Base-by-base conservation (phyloP, 202 grass and related monocot species). In the Carex arenaria region DNA sequence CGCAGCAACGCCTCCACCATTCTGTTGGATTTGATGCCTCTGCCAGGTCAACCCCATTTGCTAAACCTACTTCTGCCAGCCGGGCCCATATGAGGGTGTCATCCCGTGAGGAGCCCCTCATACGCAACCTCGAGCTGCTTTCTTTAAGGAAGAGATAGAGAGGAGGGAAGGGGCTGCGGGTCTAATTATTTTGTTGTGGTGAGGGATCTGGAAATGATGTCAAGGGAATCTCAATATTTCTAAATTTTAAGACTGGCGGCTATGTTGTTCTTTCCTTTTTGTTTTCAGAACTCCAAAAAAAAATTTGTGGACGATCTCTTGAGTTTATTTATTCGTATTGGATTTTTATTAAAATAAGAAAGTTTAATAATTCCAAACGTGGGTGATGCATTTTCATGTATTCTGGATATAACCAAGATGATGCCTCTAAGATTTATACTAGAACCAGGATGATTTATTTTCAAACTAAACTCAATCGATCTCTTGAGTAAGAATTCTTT, bases 101-200 rank as follows among this genome's bases (percentile, higher is more conserved):
- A 36, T 82, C 68, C 45, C 42, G 64, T 49, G 90, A 91, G 36
- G 95, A 97, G 30, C 79, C 89, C 75, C 83, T 84, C 31, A 43
- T 89, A 38, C 83, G 92, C 80, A 87, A 86, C 78, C 90, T 97
- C 57, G 94, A 94, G 77, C 87, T 93, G 79, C 94, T 94, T 83
- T 90, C 94, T 80, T 89, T 97, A 80, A 97, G 89, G 60, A 85
- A 72, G 83, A 88, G 84, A 72, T 88, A 80, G 78, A 61, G 61
- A 63, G 67, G n/a, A 22, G 23, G 30, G 59, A 72, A 45, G 13
- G 52, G 20, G 13, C 26, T 78, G 15, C 17, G 1, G 52, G 17
- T 34, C 67, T 56, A 56, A 17, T 76, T 60, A 51, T 78, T 78
- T 78, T 77, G 30, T 59, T 76, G 26, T 78, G 28, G 7, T 19